Base-by-base conservation (phyloP, 192 early-diverging fungal species). In the Coemansia sp. region DNA sequence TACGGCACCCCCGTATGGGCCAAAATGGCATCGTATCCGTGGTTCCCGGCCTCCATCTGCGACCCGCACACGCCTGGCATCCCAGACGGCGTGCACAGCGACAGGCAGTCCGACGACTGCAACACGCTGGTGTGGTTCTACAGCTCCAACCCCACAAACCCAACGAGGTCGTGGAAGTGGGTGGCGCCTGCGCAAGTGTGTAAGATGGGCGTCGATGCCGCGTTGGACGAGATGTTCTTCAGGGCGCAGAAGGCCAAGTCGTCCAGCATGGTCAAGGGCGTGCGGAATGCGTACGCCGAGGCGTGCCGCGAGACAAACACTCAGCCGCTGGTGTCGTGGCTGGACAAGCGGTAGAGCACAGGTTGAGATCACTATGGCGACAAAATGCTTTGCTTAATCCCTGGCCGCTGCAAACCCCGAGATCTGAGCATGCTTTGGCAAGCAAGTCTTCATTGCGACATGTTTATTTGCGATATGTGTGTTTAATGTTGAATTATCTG, bases 41-140 rank as follows among this genome's bases (percentile, higher is more conserved):
- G 79, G 79, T 81, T 81, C 38, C 83, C 83, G 0, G 79, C 75
- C 11, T 73, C 78, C 20, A 62, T 73, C 45, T 66, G 62, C 23
- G 53, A 60, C 20, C 50, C 67, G 23, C 50, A 46, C 4, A 69
- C 65, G 49, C 23, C 43, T 0, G 45, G 50, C 0, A 72, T 76
- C 1, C 77, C 82, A 0, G 49, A 70, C 8, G 45, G 34, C 9
- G 73, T 76, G 46, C 38, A 23, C n/a, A 0, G 42, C 11, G 62
- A 69, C 9, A 40, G 40, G 25, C 53, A 15, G 13, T 61, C 62
- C 41, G 46, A 46, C 15, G 19, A 42, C 20, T 20, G 22, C 32
- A 62, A 34, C 11, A 46, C 50, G 25, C 74, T 83, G 41, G 78
- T 81, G 40, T 56, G 61, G 5, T 76, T 80, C 54, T 84, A 71